Evolutionary conservation across 371 early-diverging fungal species (phyloP), one percentile per base, ranked within the genome.

Genomic region (Phascolomyces articulosus): DNA sequence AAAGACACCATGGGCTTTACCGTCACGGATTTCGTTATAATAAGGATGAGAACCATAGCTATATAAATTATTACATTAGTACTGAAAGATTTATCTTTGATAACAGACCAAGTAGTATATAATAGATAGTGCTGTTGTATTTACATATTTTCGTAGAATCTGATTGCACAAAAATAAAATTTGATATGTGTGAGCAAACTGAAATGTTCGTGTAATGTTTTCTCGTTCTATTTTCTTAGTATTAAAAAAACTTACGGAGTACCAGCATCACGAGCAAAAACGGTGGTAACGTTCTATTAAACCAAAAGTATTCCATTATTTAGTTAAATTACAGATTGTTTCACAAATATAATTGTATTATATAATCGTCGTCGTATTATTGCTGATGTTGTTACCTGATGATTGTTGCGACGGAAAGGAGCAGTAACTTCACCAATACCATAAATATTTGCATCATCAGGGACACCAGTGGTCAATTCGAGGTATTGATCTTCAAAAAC

Each of bases 401-500:
- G 20, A 26, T 44, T 64, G 58, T 57, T 31, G 29, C 34, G 44
- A n/a, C 48, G 31, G 57, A 64, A 57, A 63, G 90, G 87, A 11
- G 69, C 68, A 13, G 84, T 84, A 0, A 79, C 74, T 66, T 91
- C 91, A 31, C 92, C 92, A 6, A 91, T 68, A 16, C 92, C 91
- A 65, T 87, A 91, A 53, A 91, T 83, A 54, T 90, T 84, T 31
- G 89, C 85, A 54, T 87, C 65, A 0, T 66, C 55, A 4, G 83
- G 84, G 18, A 90, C 62, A 2, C 70, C 71, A 6, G 85, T 74
- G 0, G 83, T 74, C 27, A 91, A 58, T 69, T 91, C 90, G 9
- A 91, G 68, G 56, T 91, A 91, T 67, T 88, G 86, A 64, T 88
- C 86, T 61, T 90, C 87, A 62, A 84, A 91, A 23, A 91, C 80